These are phyloP conservation scores for Trichodelitschia bisporula DNA, from an alignment of 495 filamentous ascomycete species.

Conservation along the genomic window DNA sequence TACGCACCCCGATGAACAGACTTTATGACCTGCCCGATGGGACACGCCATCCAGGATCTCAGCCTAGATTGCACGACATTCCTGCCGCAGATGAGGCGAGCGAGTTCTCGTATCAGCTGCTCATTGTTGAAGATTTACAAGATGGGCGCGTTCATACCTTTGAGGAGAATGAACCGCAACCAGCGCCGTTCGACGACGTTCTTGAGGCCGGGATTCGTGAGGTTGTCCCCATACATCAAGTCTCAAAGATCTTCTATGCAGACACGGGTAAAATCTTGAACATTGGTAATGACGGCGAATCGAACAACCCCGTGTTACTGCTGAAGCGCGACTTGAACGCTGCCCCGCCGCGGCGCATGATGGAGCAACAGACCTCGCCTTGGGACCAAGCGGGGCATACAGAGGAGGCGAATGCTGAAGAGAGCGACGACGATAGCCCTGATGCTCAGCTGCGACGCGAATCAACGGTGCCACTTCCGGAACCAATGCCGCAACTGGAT, in stretches of 20 bases:
- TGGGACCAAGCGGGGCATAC: slow-evolving; percentile 1
- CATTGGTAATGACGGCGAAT: slow-evolving; percentile 52
- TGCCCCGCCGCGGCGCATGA: slow-evolving; percentile 40
- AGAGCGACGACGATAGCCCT: slow-evolving; percentile 23
- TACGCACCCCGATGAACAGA: slow-evolving; percentile 23
- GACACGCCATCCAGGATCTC: not conserved
- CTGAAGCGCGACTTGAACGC: slow-evolving; percentile 68
- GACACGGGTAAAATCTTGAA: slow-evolving; percentile 88
- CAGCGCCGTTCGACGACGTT: slow-evolving; percentile 45
- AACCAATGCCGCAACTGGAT: slow-evolving; percentile 6
- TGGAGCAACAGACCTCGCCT: slow-evolving; percentile 16
- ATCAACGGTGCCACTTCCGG: slow-evolving; percentile 8
- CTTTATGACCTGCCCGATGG: slow-evolving; percentile 16
- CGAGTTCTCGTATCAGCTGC: slow-evolving; percentile 72
- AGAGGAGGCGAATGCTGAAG: slow-evolving; percentile 11
- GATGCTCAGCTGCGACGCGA: slow-evolving; percentile 40
- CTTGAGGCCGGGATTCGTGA: slow-evolving; percentile 55
- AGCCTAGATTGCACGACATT: not conserved
- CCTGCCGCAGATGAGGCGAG: slow-evolving; percentile 26
- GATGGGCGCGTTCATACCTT: slow-evolving; percentile 72
- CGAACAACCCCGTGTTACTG: slow-evolving; percentile 66
- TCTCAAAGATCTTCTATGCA: slow-evolving; percentile 93
- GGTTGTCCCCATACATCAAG: slow-evolving; percentile 65
- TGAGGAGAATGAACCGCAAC: slow-evolving; percentile 29
- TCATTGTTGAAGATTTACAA: slow-evolving; percentile 80